Evolutionary conservation across 768 basidiomycete species (phyloP).

Genomic region (Termitomyces sp.): DNA sequence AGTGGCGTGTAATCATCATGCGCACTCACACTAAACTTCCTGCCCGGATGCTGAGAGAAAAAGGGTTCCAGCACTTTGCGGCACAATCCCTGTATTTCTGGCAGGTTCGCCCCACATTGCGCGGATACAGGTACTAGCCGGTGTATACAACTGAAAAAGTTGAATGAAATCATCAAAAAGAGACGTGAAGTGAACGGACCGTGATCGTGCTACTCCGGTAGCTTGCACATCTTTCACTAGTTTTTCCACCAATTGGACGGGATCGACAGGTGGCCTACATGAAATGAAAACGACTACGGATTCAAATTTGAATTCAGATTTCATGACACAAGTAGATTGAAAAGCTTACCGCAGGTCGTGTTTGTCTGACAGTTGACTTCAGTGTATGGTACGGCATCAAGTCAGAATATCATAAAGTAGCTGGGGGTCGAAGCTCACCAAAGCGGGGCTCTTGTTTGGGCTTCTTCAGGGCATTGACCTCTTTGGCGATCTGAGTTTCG

Average conservation of each 20-base stretch:
- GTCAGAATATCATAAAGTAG: neutral
- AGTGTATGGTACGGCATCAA: neutral
- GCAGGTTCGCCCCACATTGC: slow-evolving; percentile 64
- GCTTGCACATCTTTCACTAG: slow-evolving; percentile 61
- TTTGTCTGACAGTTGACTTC: slow-evolving; percentile 77
- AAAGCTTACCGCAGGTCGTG: slow-evolving; percentile 67
- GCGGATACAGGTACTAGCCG: slow-evolving; percentile 71
- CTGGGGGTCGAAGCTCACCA: slow-evolving; percentile 36
- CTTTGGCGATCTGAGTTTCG: slow-evolving; percentile 70
- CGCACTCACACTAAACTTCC: slow-evolving; percentile 45
- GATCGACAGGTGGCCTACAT: slow-evolving; percentile 75
- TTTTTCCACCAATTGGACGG: slow-evolving; percentile 63
- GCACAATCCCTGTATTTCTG: slow-evolving; percentile 68
- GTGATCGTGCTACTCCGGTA: slow-evolving; percentile 64
- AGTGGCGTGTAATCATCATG: neutral
- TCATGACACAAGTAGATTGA: neutral
- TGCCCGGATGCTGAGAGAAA: slow-evolving; percentile 44
- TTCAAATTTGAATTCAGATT: slow-evolving; percentile 1
- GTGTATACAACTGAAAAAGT: slow-evolving; percentile 53
- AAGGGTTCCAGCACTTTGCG: slow-evolving; percentile 50
- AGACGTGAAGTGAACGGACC: slow-evolving; percentile 36
- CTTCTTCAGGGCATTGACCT: slow-evolving; percentile 68
- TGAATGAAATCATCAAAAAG: neutral
- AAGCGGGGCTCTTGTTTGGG: slow-evolving; percentile 64
- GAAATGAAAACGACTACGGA: slow-evolving; percentile 77